These are phyloP conservation scores for Gossypium anomalum DNA, from an alignment of 345 rosid species.

Conservation along the genomic window DNA sequence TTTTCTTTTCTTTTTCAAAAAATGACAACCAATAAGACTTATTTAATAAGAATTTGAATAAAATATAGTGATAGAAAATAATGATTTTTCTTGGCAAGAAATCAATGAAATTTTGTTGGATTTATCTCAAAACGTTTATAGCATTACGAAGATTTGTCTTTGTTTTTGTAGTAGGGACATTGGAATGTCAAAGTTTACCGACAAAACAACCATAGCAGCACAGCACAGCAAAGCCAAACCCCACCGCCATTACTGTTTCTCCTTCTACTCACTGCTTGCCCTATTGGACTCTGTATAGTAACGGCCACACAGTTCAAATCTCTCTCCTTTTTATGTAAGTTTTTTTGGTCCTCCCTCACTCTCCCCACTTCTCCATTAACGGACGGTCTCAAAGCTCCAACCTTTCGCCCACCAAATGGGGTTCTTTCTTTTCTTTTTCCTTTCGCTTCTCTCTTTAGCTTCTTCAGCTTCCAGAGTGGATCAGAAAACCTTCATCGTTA, in stretches of 20 bases:
- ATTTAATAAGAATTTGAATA: neutral
- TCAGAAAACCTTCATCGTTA: conserved; percentile 51
- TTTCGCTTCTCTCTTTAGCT: conserved; percentile 21
- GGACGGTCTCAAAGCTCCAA: conserved; percentile 13
- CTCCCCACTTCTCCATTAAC: conserved; percentile 9
- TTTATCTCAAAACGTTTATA: neutral
- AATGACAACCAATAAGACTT: no score
- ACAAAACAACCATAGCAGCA: neutral
- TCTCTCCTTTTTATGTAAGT: conserved; percentile 16
- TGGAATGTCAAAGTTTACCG: neutral
- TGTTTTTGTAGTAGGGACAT: neutral
- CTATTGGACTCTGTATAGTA: neutral
- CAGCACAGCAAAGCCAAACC: neutral
- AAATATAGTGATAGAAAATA: neutral
- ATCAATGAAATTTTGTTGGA: neutral
- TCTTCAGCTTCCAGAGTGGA: conserved; percentile 29
- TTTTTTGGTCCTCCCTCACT: neutral
- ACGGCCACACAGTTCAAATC: conserved; percentile 28
- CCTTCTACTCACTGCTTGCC: neutral
- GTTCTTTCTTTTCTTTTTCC: conserved; percentile 22
- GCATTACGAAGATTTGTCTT: neutral
- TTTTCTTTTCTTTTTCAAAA: no score
- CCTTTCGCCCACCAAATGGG: conserved; percentile 28
- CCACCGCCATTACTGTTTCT: neutral
- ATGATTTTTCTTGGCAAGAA: no score